Conservation (phyloP, 108 stramenopile genomes). For the Epithemia pelagica region DNA sequence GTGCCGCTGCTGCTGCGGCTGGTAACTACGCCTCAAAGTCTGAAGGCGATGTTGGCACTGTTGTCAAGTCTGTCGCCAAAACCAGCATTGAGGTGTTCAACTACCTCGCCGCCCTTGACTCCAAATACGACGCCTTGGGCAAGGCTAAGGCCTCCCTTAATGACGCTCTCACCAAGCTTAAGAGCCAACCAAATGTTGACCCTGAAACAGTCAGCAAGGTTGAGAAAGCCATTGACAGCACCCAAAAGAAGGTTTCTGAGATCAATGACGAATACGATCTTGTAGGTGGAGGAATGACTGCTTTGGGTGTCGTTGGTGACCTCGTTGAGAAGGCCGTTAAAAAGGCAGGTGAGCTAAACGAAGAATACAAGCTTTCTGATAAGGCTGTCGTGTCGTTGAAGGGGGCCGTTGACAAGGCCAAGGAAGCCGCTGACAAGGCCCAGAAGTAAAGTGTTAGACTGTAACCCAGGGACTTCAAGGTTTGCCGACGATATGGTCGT, state of each 20-base stretch:
- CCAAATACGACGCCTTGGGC: constrained; percentile 78
- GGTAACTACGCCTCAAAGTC: constrained; percentile 82
- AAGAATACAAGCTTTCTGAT: constrained; percentile 76
- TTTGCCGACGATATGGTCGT: not conserved
- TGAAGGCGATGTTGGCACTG: constrained; percentile 60
- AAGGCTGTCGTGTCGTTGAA: constrained; percentile 65
- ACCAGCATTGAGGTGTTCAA: constrained; percentile 84
- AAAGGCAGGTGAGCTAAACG: constrained; percentile 77
- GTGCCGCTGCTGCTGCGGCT: constrained; percentile 49
- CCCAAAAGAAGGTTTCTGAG: constrained; percentile 69
- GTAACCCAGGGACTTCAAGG: not conserved
- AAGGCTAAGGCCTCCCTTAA: constrained; percentile 62
- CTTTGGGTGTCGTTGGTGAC: constrained; percentile 80
- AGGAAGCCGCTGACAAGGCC: constrained; percentile 22
- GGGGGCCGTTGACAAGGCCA: constrained; percentile 76
- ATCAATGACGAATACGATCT: constrained; percentile 89
- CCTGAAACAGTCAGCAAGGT: constrained; percentile 72
- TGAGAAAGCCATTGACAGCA: constrained; percentile 64
- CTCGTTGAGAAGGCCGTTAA: constrained; percentile 80
- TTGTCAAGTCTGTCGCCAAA: constrained; percentile 75
- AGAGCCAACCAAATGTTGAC: constrained; percentile 52
- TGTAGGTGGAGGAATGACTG: constrained; percentile 75
- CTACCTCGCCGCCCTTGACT: constrained; percentile 76
- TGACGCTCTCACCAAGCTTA: constrained; percentile 61
- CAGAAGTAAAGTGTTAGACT: not conserved